phyloP scores from a whole-genome alignment of 1,284 basidiomycete genomes.

The Leccinum subspadiceum region DNA sequence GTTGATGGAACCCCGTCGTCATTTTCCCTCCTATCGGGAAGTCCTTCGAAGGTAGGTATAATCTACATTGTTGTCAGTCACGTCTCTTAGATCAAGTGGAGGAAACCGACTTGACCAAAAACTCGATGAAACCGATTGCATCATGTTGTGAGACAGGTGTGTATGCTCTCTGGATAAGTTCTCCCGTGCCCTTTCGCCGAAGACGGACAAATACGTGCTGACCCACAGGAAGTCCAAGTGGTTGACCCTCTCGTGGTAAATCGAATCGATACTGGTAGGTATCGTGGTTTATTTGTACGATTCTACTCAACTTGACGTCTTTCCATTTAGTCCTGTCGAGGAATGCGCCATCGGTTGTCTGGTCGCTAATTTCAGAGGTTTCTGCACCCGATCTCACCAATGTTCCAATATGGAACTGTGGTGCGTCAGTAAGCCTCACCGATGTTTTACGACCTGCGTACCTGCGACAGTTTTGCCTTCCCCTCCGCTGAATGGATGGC shows the following conservation, averaged over 20 bases:
- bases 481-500: constrained; percentile 55
- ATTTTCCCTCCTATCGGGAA: constrained; percentile 56
- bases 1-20: constrained; percentile 51
- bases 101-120: constrained; percentile 50
- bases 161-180: constrained; percentile 60
- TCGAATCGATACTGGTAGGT: constrained; percentile 55
- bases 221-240: constrained; percentile 59
- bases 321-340: constrained; percentile 56
- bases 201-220: constrained; percentile 62
- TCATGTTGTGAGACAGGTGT: constrained; percentile 54
- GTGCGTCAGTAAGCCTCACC: constrained; percentile 13
- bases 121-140: constrained; percentile 50
- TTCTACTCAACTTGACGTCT: constrained; percentile 40
- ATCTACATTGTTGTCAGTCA: constrained; percentile 18
- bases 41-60: constrained; percentile 45
- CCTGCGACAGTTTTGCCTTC: constrained; percentile 45
- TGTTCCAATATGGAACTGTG: constrained; percentile 45
- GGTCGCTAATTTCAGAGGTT: neutral
- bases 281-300: constrained; percentile 46
- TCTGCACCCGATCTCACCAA: constrained; percentile 18
- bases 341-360: constrained; percentile 36
- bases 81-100: neutral
- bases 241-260: constrained; percentile 42
- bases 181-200: constrained; percentile 40
- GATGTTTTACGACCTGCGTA: constrained; percentile 24